Evolutionary conservation across 1,284 basidiomycete species (phyloP), one percentile per base, ranked within the genome.

Genomic region (Leccinum subrobustum): DNA sequence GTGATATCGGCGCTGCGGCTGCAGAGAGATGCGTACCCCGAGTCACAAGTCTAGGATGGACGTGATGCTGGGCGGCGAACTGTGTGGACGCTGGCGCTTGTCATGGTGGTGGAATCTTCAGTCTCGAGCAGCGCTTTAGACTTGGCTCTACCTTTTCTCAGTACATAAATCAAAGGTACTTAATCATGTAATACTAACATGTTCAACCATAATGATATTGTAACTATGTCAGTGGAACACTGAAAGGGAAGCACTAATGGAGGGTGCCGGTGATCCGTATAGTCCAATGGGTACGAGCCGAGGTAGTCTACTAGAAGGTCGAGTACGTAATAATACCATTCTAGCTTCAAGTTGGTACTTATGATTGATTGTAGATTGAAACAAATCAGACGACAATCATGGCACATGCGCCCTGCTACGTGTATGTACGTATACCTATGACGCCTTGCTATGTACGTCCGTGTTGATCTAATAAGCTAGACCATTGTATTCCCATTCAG

Each of bases 401-500:
- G 25, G 25, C 25, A 25, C 25, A 25, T n/a, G 37, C 8, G 16
- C 37, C 37, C 16, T n/a, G 37, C 37, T 39, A 39, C 12, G 37
- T 14, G 12, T 14, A 35, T 35, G 33, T 14, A 35, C 33, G 5
- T 35, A 35, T 35, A 14, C 12, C 33, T 35, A 14, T 33, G 33
- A 33, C 33, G 11, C 11, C 4, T 33, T 12, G 6, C 14, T 37
- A n/a, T n/a, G 37, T 39, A 39, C 7, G 37, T 39, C 37, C 6
- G 16, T 39, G 16, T 39, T 86, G 52, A 81, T 76, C 72, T 97
- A 95, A 68, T 86, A 87, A 1, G 95, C 94, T 44, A 99, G 83
- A 7, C 97, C 96, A 50, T 73, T 89, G 70, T 97, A 98, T 31
- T 92, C 88, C 81, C 88, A 92, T 6, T 97, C 97, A 56, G 94